These are phyloP conservation scores for Glarea lozoyensis DNA, from an alignment of 495 filamentous ascomycete genomes.

Conservation along the genomic window DNA sequence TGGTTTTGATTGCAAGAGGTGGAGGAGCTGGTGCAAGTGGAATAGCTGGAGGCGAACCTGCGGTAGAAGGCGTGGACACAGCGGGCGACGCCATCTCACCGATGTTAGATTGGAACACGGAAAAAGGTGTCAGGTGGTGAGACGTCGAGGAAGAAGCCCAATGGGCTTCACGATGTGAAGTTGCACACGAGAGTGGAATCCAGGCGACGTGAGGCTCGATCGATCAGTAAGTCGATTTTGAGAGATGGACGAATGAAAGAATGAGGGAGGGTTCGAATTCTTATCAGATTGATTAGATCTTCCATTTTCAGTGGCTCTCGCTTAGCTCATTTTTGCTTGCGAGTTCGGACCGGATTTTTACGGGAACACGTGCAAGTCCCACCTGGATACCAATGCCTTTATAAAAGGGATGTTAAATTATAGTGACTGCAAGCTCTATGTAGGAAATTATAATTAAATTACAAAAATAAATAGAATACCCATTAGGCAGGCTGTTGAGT, in stretches of 20 bases:
- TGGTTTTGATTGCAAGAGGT: slow-evolving; percentile 17
- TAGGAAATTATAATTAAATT: no score
- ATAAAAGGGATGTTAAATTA: no score
- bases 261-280: neutral
- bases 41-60: slow-evolving; percentile 19
- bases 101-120: neutral
- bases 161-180: neutral
- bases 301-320: neutral
- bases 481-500: no score
- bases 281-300: slow-evolving; percentile 1
- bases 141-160: neutral
- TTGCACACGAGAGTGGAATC: no score
- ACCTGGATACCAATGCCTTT: no score
- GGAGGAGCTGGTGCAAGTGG: slow-evolving; percentile 17
- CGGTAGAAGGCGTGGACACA: slow-evolving; percentile 20
- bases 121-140: neutral
- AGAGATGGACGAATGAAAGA: neutral
- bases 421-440: no score
- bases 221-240: neutral
- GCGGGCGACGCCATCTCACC: slow-evolving; percentile 20
- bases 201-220: neutral
- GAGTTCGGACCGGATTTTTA: no score
- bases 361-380: no score
- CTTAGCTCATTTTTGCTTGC: neutral
- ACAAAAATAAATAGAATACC: no score